Evolutionary conservation across 2,329 filamentous ascomycete species (phyloP).

Genomic region (Monilinia fructicola): DNA sequence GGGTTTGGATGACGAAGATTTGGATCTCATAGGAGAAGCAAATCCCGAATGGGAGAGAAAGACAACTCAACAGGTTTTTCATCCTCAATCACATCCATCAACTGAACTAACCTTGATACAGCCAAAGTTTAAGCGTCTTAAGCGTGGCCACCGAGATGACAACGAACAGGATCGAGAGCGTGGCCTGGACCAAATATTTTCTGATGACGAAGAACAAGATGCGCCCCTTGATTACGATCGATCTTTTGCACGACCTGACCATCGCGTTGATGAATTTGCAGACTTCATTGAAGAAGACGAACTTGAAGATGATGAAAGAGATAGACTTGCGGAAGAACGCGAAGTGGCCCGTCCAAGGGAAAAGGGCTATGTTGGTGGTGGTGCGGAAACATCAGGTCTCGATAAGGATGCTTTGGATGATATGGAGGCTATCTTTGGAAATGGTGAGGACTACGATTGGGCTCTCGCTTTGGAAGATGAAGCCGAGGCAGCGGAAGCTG

Average conservation of each 20-base stretch:
- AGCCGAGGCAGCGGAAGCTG: constrained; percentile 73
- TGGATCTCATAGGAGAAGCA: constrained; percentile 89
- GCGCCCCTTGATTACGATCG: constrained; percentile 48
- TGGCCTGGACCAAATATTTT: constrained; percentile 89
- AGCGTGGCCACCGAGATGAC: constrained; percentile 81
- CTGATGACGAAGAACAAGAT: constrained; percentile 83
- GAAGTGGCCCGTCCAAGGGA: constrained; percentile 82
- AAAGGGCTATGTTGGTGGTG: constrained; percentile 64
- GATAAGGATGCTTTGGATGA: constrained; percentile 93
- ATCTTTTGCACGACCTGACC: constrained; percentile 44
- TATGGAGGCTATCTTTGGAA: constrained; percentile 93
- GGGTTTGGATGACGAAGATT: constrained; percentile 86
- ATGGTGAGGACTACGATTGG: constrained; percentile 95
- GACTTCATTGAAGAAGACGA: constrained; percentile 98
- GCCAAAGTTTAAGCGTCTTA: constrained; percentile 94
- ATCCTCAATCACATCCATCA: not conserved
- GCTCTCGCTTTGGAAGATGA: constrained; percentile 86
- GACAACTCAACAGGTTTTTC: constrained; percentile 65
- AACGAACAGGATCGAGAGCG: constrained; percentile 65
- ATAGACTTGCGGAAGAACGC: constrained; percentile 75
- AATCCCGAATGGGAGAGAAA: constrained; percentile 69
- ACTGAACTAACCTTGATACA: constrained; percentile 43
- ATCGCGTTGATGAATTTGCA: constrained; percentile 77
- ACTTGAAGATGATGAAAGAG: constrained; percentile 83
- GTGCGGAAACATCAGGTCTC: constrained; percentile 78